These are phyloP conservation scores for Fusarium sp. DNA, from an alignment of 2,329 filamentous ascomycete genomes.

Conservation along the genomic window DNA sequence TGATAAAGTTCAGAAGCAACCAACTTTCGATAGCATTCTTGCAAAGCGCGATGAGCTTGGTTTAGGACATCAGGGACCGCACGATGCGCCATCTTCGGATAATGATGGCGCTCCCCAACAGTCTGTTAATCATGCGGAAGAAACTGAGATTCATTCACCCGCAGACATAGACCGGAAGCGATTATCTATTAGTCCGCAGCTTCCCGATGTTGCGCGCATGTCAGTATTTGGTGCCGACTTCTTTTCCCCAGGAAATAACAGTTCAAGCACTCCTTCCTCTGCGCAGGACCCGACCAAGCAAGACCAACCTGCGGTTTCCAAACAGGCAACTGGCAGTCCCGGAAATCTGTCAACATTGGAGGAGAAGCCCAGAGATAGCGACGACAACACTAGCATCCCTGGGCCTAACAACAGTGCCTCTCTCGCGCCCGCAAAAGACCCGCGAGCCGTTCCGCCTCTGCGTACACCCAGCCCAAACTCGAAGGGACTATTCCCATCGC, in stretches of 20 bases:
- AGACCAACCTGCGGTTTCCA: constrained; percentile 16
- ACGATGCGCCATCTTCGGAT: constrained; percentile 10
- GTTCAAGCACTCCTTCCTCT: constrained; percentile 13
- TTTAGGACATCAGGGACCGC: neutral
- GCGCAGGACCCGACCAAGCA: constrained; percentile 31
- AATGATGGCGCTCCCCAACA: constrained; percentile 9
- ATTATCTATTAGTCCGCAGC: constrained; percentile 67
- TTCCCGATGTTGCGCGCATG: constrained; percentile 70
- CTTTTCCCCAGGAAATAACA: constrained; percentile 58
- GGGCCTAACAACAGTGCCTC: neutral
- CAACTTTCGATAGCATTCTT: constrained; percentile 43
- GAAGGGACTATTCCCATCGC: constrained; percentile 22
- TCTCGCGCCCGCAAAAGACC: constrained; percentile 39
- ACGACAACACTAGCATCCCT: neutral
- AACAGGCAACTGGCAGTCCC: constrained; percentile 6
- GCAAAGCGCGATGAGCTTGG: constrained; percentile 33
- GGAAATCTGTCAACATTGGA: constrained; percentile 16
- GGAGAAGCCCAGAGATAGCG: constrained; percentile 14
- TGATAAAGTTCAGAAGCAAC: constrained; percentile 31
- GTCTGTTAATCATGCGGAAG: constrained; percentile 11
- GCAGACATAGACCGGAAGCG: constrained; percentile 46
- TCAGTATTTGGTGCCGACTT: constrained; percentile 72
- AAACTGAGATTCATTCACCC: constrained; percentile 24
- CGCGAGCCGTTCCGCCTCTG: constrained; percentile 51
- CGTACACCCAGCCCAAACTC: constrained; percentile 52